These are phyloP conservation scores for Malus orientalis DNA, from an alignment of 306 rosid species.

Conservation along the genomic window DNA sequence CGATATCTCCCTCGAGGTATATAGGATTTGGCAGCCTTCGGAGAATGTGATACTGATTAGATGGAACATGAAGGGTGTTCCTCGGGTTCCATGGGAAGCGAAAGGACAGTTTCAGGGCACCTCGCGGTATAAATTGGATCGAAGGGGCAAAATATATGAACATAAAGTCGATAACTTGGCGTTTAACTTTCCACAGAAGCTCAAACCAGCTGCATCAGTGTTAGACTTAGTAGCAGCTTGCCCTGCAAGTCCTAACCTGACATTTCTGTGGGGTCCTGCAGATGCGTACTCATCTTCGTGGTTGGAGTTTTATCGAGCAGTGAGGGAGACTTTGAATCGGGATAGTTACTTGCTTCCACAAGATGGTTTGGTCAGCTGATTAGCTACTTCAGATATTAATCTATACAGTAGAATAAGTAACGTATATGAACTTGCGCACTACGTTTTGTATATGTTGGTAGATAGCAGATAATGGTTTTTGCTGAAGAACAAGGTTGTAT, in stretches of 20 bases:
- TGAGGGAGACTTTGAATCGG: conserved; percentile 50
- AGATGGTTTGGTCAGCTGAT: conserved; percentile 54
- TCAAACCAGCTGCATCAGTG: conserved; percentile 64
- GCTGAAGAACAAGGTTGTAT: conserved; percentile 38
- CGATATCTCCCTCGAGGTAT: conserved; percentile 72
- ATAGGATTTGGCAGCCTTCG: conserved; percentile 90
- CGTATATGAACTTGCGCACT: conserved; percentile 14
- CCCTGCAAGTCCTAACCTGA: conserved; percentile 85
- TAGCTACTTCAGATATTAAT: conserved; percentile 24
- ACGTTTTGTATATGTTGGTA: conserved; percentile 16
- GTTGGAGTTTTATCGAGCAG: conserved; percentile 67
- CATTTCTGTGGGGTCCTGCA: conserved; percentile 62
- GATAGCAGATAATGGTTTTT: conserved; percentile 28
- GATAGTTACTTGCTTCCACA: conserved; percentile 49
- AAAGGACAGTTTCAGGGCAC: conserved; percentile 95
- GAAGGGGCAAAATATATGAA: conserved; percentile 81
- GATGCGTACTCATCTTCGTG: conserved; percentile 66
- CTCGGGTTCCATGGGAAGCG: conserved; percentile 92
- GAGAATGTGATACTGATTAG: conserved; percentile 79
- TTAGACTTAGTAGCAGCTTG: conserved; percentile 80
- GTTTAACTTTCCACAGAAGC: conserved; percentile 64
- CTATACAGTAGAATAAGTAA: conserved; percentile 20
- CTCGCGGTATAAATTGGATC: conserved; percentile 70
- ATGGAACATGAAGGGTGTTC: conserved; percentile 87
- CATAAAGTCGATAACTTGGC: conserved; percentile 90